Conservation (phyloP, 2,329 filamentous ascomycete species). For the Penicillium brevicompactum region DNA sequence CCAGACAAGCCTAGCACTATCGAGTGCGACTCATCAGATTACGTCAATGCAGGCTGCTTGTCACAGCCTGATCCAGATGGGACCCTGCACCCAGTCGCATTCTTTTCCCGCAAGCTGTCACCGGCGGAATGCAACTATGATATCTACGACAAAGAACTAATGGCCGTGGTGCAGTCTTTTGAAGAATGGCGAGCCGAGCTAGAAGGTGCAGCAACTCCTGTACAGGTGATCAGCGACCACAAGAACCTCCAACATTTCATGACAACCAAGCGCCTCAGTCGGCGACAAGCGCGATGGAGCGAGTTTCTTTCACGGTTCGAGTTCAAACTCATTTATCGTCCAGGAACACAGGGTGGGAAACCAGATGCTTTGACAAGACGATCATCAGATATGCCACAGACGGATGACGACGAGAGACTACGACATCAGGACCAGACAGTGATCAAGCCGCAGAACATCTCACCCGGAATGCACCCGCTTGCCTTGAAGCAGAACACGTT, state of each 20-base stretch:
- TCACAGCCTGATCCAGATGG: no score
- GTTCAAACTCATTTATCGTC: constrained; percentile 17
- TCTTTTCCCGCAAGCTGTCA: no score
- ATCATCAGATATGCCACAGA: neutral
- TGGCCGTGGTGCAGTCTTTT: constrained; percentile 29
- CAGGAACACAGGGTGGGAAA: neutral
- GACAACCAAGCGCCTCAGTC: constrained; percentile 18
- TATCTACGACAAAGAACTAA: constrained; percentile 34
- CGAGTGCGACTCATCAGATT: no score
- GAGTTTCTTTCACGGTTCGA: constrained; percentile 4
- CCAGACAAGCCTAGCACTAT: no score
- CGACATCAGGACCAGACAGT: neutral
- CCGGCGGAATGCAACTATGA: no score
- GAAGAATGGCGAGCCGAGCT: constrained; percentile 25
- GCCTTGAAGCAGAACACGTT: neutral
- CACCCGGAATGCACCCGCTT: neutral
- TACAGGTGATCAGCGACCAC: constrained; percentile 28
- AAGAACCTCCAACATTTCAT: constrained; percentile 32
- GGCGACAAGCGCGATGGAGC: constrained; percentile 11
- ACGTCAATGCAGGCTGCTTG: no score
- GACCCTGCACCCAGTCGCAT: no score
- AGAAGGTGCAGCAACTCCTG: constrained; percentile 2
- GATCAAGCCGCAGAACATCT: neutral
- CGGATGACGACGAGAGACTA: neutral
- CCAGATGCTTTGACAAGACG: neutral